A percentile compares a stretch with the other conserved stretches of the same genome.
phyloP scores from a whole-genome alignment of 2,329 filamentous ascomycete species.

The Didymella pinodella region DNA sequence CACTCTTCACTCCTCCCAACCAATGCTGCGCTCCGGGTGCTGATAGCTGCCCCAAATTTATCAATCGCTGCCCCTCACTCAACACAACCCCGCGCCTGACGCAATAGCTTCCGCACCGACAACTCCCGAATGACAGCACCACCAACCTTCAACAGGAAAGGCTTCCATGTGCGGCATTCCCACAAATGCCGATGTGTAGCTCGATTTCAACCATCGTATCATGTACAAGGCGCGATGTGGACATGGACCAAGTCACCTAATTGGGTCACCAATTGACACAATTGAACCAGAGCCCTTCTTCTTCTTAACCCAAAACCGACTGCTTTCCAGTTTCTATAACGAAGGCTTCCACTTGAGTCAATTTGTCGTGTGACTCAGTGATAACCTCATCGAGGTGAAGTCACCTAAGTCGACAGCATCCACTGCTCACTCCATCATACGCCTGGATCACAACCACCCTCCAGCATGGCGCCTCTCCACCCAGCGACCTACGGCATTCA shows the following conservation, averaged over 20 bases:
- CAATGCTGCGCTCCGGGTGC: background rate
- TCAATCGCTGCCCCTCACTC: conserved; percentile 29
- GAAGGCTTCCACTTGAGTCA: background rate
- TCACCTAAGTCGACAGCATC: background rate
- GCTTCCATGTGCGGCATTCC: conserved; percentile 11
- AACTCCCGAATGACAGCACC: conserved; percentile 11
- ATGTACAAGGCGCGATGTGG: conserved; percentile 25
- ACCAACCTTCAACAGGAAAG: conserved; percentile 17
- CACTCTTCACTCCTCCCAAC: background rate
- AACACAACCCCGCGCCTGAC: conserved; percentile 35
- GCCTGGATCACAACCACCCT: background rate
- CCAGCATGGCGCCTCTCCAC: conserved; percentile 44
- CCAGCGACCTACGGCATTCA: conserved; percentile 79
- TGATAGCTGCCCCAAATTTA: conserved; percentile 27
- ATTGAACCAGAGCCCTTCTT: background rate
- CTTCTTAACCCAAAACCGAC: background rate
- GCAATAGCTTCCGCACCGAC: conserved; percentile 30
- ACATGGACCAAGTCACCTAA: conserved; percentile 14
- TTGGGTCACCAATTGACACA: background rate
- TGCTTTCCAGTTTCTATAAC: background rate
- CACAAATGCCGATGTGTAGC: conserved; percentile 13
- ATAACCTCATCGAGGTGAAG: background rate
- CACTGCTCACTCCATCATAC: background rate
- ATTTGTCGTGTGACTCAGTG: background rate
- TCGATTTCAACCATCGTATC: background rate